Evolutionary conservation across 306 rosid species (phyloP).

Genomic region (Citrullus mucosospermus): DNA sequence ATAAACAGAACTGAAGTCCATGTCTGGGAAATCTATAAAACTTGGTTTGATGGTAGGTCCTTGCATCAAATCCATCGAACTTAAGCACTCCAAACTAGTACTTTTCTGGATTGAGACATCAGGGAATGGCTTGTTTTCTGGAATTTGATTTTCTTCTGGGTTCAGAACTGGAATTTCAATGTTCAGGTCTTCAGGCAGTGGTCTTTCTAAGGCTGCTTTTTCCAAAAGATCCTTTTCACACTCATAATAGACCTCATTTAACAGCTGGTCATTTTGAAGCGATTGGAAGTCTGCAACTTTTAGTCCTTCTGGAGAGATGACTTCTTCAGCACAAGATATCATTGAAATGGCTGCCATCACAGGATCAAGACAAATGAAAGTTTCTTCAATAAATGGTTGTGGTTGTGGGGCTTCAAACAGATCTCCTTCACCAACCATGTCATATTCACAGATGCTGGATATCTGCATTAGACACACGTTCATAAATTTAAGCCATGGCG

Average conservation of each 20-base stretch:
- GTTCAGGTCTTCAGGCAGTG: constrained; percentile 50
- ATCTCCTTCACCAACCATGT: constrained; percentile 84
- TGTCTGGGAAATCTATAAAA: constrained; percentile 52
- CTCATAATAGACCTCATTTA: constrained; percentile 68
- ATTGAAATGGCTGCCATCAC: constrained; percentile 59
- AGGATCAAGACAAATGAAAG: constrained; percentile 43
- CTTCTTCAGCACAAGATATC: constrained; percentile 76
- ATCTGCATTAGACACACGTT: constrained; percentile 15
- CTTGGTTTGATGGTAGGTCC: constrained; percentile 44
- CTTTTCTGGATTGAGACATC: constrained; percentile 52
- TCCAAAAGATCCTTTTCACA: constrained; percentile 67
- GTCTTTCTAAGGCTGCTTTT: constrained; percentile 43
- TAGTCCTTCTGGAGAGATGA: constrained; percentile 44
- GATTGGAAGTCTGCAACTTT: constrained; percentile 62
- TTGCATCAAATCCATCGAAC: constrained; percentile 71
- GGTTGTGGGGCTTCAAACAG: constrained; percentile 92
- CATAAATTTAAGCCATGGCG: neutral
- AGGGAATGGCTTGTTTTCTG: constrained; percentile 39
- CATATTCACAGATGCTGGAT: constrained; percentile 63
- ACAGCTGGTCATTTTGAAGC: constrained; percentile 68
- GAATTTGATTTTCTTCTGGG: constrained; percentile 35
- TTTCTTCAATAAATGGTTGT: constrained; percentile 60
- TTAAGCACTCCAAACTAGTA: constrained; percentile 53
- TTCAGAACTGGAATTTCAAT: constrained; percentile 41
- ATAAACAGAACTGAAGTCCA: constrained; percentile 54